Evolutionary conservation across 106 monocot species (phyloP), one percentile per base, ranked within the genome.

Genomic region (Allium sativum): DNA sequence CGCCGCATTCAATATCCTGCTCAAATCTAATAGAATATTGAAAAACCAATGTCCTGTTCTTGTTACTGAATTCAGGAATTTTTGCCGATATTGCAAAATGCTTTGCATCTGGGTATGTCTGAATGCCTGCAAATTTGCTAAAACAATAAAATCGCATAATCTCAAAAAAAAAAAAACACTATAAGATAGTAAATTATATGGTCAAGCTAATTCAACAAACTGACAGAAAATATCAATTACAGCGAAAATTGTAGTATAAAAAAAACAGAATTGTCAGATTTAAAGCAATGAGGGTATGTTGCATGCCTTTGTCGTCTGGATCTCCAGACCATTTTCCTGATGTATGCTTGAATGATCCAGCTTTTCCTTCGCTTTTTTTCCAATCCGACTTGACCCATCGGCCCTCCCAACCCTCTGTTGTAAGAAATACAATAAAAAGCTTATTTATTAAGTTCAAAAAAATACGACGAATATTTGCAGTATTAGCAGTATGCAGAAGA

Each of bases 1-100:
- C 95, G 16, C 95, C 95, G 67, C 95, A 95, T 77, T 95, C 95
- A 45, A 95, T 95, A 48, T 95, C 90, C 69, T 95, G 95, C 76
- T 95, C 95, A 69, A 95, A 77, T 60, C 84, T 90, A 62, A 95
- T 84, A 12, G 95, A 95, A 58, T 95, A 95, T 65, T 90, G 95
- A 17, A 95, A 65, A 10, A 95, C 95, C 52, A 95, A 50, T 46
- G 87, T 90, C 43, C 82, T 79, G 71, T 77, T 68, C 73, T 87
- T 81, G 79, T 95, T 90, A 65, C 62, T 87, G 62, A 95, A 84
- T 69, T 95, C 90, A 1, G 84, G 87, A 58, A 90, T 68, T 70
- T 95, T 87, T 19, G 95, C 95, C 59, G 90, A 90, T 73, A 95
- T 87, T 15, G 90, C 83, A 77, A 77, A 90, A 52, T 95, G 90